Evolutionary conservation across 2,329 filamentous ascomycete species (phyloP).

Genomic region (Sordariomycetes sp.): DNA sequence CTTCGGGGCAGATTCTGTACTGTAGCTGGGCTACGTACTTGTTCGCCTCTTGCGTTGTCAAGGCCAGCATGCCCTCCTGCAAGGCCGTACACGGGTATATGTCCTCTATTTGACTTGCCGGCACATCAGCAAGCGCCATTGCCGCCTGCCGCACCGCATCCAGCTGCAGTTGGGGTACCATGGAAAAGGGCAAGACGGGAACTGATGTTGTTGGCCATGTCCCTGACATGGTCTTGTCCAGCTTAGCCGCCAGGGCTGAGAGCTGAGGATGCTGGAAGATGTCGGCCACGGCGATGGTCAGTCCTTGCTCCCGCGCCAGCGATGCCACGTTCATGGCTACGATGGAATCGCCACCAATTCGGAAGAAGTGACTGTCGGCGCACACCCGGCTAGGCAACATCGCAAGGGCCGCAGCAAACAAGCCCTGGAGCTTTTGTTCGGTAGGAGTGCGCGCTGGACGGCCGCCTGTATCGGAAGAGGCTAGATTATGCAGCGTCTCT

Average conservation of each 20-base stretch:
- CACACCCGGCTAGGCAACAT: neutral
- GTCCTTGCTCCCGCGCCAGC: conserved; percentile 23
- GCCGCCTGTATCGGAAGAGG: no score
- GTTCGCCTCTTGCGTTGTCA: conserved; percentile 17
- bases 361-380: conserved; percentile 26
- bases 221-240: no score
- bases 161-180: no score
- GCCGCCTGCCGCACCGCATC: neutral
- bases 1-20: neutral
- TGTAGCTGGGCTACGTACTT: conserved; percentile 10
- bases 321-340: conserved; percentile 39
- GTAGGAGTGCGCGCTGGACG: no score
- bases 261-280: conserved; percentile 34
- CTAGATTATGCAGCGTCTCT: no score
- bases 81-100: conserved; percentile 60
- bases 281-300: conserved; percentile 32
- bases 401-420: neutral
- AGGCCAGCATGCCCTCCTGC: conserved; percentile 67
- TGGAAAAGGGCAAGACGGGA: no score
- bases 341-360: conserved; percentile 38
- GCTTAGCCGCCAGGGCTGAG: conserved; percentile 27
- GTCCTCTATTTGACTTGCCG: conserved; percentile 20
- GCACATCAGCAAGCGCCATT: neutral
- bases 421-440: neutral
- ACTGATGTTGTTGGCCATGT: no score